Percentiles rank a stretch among this genome's conserved stretches.
These are phyloP conservation scores for Globisporangium lucens DNA, from an alignment of 352 stramenopile species.

Conservation along the genomic window DNA sequence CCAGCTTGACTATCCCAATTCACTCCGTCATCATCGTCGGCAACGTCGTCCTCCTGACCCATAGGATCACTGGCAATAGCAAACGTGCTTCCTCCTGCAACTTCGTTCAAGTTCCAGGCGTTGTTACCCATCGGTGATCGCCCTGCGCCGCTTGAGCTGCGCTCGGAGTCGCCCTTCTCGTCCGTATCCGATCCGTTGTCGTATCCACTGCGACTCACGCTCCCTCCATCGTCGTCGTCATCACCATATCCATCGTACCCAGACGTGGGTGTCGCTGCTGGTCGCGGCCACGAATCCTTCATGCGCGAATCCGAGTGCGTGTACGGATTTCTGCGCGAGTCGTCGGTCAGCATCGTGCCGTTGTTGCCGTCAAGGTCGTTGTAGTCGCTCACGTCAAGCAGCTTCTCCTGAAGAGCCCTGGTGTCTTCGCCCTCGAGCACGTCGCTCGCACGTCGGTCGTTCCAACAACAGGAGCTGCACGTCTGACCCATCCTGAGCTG, in stretches of 20 bases:
- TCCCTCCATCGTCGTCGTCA: not conserved
- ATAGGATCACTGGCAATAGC: not conserved
- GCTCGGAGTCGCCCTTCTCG: not conserved
- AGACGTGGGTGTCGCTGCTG: conserved; percentile 6
- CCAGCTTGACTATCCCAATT: not conserved
- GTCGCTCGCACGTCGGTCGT: conserved; percentile 28
- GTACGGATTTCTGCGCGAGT: conserved; percentile 12
- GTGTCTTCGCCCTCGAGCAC: conserved; percentile 27
- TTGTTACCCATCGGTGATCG: not conserved
- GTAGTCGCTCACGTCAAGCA: conserved; percentile 28
- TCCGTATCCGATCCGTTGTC: not conserved
- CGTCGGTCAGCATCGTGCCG: conserved; percentile 9
- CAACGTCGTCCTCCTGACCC: not conserved
- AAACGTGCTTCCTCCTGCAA: not conserved
- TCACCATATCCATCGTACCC: not conserved
- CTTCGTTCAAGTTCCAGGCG: conserved; percentile 5
- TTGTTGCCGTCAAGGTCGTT: conserved; percentile 9
- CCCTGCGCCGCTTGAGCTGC: not conserved
- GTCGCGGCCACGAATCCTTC: conserved; percentile 15
- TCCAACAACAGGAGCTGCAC: conserved; percentile 38
- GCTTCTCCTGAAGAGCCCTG: conserved; percentile 47
- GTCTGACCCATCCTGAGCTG: conserved; percentile 28
- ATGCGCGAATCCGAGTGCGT: conserved; percentile 12
- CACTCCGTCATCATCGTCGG: not conserved
- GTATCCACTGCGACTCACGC: not conserved